Conservation (phyloP, 768 basidiomycete species). For the Termitomyces bulborhizus region DNA sequence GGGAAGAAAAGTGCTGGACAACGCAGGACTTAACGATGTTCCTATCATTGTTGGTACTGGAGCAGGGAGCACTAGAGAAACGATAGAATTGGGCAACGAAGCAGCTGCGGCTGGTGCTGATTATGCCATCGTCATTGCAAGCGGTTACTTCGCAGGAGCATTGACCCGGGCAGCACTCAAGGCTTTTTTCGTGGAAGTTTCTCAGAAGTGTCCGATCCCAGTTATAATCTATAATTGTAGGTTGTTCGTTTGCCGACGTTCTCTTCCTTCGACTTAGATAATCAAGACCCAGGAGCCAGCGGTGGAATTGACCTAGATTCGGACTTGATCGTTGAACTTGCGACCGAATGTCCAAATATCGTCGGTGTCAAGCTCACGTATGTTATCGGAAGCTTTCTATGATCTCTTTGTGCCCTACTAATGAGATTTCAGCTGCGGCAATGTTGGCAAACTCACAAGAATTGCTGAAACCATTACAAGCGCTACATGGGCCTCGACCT, state of each 20-base stretch:
- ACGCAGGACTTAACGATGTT: slow-evolving; percentile 45
- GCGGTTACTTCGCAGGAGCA: slow-evolving; percentile 83
- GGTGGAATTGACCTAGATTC: slow-evolving; percentile 92
- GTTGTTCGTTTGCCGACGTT: slow-evolving; percentile 19
- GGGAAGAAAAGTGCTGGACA: slow-evolving; percentile 68
- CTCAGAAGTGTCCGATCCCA: slow-evolving; percentile 77
- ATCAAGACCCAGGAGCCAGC: slow-evolving; percentile 74
- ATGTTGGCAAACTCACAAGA: slow-evolving; percentile 86
- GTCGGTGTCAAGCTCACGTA: slow-evolving; percentile 88
- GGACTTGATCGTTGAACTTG: slow-evolving; percentile 78
- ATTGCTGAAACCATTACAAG: slow-evolving; percentile 65
- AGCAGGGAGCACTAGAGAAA: slow-evolving; percentile 77
- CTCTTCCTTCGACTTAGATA: slow-evolving; percentile 2
- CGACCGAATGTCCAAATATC: slow-evolving; percentile 67
- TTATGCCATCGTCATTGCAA: slow-evolving; percentile 77
- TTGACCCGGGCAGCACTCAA: slow-evolving; percentile 69
- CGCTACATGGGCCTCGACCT: slow-evolving; percentile 43
- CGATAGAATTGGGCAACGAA: slow-evolving; percentile 65
- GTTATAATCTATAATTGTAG: slow-evolving; percentile 86
- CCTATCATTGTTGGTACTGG: slow-evolving; percentile 84
- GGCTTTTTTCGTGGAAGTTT: slow-evolving; percentile 71
- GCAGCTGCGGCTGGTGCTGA: slow-evolving; percentile 86
- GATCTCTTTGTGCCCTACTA: not conserved
- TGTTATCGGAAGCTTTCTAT: slow-evolving; percentile 19
- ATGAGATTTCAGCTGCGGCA: slow-evolving; percentile 59